Base-by-base conservation (phyloP, 2,329 filamentous ascomycete species). In the Magnaporthiopsis rhizophila region DNA sequence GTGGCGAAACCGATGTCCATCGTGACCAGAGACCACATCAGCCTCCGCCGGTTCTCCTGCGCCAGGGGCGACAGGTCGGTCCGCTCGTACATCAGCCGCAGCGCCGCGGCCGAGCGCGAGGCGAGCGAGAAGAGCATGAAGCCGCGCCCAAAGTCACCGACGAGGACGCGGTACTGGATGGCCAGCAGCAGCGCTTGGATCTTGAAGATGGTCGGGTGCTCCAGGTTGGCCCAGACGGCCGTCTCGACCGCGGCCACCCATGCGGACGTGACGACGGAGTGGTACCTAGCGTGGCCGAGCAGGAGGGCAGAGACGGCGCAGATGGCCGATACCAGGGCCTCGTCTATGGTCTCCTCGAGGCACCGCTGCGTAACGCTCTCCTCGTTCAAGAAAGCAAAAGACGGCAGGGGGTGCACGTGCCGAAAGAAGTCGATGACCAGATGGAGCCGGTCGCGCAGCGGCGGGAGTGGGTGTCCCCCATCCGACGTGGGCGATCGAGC, bases 141-240 rank as follows among this genome's bases (percentile, higher is more conserved):
- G 6, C 24, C 58, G 13, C 58, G 24, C 24, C 58, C 24, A 32
- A 59, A 59, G 58, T 28, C 58, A 9, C 58, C 58, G 21, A 13
- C 32, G 2, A 28, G 81, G 0, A 81, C 81, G 13, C 81, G 76
- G 69, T 79, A 84, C 71, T 83, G 81, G 67, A 82, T 81, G 56
- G 83, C 81, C 9, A 83, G 70, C 26, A 84, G 66, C 3, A 59
- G 58, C 21, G 58, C 58, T 32, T 59, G 58, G 58, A 59, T 59
- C 58, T 21, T 59, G 58, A 59, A 59, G 9, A 59, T 32, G 13
- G 58, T 59, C 58, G 58, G 58, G 32, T 21, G 28, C 28, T 59
- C 58, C 11, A 59, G 9, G 58, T 30, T 59, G 24, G 9, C 24
- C 58, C 58, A 59, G 18, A 59, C 24, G 18, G 24, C 58, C 3